Evolutionary conservation across 805 yeast species (phyloP), one percentile per base, ranked within the genome.

Genomic region (Wickerhamiella galacta): DNA sequence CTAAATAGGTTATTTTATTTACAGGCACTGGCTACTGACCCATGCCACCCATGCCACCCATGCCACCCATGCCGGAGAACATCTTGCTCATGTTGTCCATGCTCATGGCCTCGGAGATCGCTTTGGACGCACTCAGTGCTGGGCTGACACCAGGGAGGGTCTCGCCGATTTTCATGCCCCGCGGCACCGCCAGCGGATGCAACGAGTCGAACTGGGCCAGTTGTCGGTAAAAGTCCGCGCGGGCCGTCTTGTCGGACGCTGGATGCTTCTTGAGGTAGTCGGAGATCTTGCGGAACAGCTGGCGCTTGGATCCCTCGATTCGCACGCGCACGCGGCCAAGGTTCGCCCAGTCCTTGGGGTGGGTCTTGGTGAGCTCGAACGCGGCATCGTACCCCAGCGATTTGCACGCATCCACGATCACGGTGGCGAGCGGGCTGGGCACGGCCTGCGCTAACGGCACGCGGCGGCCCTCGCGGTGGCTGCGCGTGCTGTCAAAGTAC

Each of bases 271-370:
- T 55, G 49, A 87, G 51, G 47, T 70, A 78, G 38, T 64, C 63
- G 4, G 77, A 70, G 29, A 87, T 62, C 23, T 63, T 61, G 20
- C 61, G 60, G 52, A 78, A 58, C 30, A 87, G 54, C 30, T 70
- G 72, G 45, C 92, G 70, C 51, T 85, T 83, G 20, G 42, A 25
- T 29, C 23, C 65, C 46, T 72, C 75, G 25, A 81, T 43, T 28
- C 72, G 60, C 16, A 83, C 76, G 43, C 93, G 70, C 22, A 90
- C 85, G 47, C 96, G 67, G n/a, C 98, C 98, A 4, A 95, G 92
- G 50, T 87, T 87, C 43, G 96, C 93, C 67, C 76, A 90, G 56
- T 87, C 96, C 54, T 85, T 93, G 9, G 96, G 96, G 56, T 87
- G 98, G 1, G 77, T 56, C 58, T 83, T 90, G 38, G 77, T 81